Conservation (phyloP, 495 filamentous ascomycete species). For the Apiosordaria backusii region DNA sequence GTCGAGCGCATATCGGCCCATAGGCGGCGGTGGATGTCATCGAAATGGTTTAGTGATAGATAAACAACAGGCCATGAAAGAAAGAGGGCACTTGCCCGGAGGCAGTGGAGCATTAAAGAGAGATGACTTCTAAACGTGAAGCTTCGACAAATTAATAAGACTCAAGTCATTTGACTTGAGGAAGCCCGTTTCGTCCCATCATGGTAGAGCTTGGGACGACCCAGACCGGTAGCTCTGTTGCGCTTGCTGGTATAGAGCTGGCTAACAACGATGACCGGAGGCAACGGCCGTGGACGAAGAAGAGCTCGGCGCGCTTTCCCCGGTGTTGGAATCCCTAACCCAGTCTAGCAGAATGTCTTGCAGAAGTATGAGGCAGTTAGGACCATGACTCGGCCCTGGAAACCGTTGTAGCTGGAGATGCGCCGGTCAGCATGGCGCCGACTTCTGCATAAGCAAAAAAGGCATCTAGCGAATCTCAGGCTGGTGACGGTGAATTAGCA, state of each 20-base stretch:
- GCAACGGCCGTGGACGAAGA: conserved; percentile 1
- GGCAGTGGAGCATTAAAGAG: conserved; percentile 1
- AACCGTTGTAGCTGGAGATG: neutral
- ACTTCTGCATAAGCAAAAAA: neutral
- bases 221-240: conserved; percentile 1
- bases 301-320: neutral
- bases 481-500: neutral
- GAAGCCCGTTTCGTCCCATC: neutral
- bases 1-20: neutral
- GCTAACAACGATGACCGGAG: neutral
- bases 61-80: conserved; percentile 7
- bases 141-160: neutral
- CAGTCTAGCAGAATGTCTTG: neutral
- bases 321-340: neutral
- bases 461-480: neutral
- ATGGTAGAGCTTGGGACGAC: conserved; percentile 6
- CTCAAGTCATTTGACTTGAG: conserved; percentile 13
- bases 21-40: neutral
- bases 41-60: neutral
- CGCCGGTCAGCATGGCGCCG: neutral
- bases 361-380: neutral
- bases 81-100: conserved; percentile 12
- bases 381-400: neutral
- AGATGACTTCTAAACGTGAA: neutral
- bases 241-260: neutral